These are phyloP conservation scores for Aureobasidium musti DNA, from an alignment of 2,329 filamentous ascomycete species.

Conservation along the genomic window DNA sequence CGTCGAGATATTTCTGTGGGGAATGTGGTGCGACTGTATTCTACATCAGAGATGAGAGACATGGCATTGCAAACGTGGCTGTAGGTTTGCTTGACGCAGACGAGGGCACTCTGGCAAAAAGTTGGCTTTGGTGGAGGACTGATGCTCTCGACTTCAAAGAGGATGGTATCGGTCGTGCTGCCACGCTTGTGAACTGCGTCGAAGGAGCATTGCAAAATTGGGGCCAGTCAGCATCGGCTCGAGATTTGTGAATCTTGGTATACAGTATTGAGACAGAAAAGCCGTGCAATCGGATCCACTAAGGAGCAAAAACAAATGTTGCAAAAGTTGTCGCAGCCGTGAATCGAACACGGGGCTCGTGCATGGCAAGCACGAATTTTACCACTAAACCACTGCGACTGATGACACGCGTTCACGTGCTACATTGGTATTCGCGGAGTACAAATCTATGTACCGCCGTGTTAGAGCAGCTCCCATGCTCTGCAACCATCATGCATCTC, in stretches of 20 bases:
- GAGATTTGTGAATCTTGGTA: neutral
- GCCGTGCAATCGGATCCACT: neutral
- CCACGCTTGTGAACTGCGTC: neutral
- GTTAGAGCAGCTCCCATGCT: too few species aligned
- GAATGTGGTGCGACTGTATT: slow-evolving; percentile 66
- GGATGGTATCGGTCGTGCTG: slow-evolving; percentile 44
- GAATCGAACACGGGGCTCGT: slow-evolving; percentile 29
- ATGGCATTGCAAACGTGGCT: slow-evolving; percentile 64
- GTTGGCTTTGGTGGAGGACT: slow-evolving; percentile 65
- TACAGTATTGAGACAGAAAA: too few species aligned
- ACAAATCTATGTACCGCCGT: too few species aligned
- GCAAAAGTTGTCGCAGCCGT: slow-evolving; percentile 21
- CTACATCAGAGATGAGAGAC: slow-evolving; percentile 58
- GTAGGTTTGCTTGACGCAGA: slow-evolving; percentile 56
- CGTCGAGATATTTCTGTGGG: slow-evolving; percentile 63
- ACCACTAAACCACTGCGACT: slow-evolving; percentile 29
- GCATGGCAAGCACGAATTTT: slow-evolving; percentile 28
- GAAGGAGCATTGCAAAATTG: neutral
- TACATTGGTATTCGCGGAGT: too few species aligned
- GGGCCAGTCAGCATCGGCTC: neutral
- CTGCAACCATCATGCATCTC: too few species aligned
- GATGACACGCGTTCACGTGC: neutral
- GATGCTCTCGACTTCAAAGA: slow-evolving; percentile 61
- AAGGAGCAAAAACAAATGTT: neutral
- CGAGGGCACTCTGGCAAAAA: slow-evolving; percentile 58